Percentiles rank a stretch among this genome's conserved stretches.
These are phyloP conservation scores for Candida xyloterini DNA, from an alignment of 805 yeast species.

Conservation along the genomic window DNA sequence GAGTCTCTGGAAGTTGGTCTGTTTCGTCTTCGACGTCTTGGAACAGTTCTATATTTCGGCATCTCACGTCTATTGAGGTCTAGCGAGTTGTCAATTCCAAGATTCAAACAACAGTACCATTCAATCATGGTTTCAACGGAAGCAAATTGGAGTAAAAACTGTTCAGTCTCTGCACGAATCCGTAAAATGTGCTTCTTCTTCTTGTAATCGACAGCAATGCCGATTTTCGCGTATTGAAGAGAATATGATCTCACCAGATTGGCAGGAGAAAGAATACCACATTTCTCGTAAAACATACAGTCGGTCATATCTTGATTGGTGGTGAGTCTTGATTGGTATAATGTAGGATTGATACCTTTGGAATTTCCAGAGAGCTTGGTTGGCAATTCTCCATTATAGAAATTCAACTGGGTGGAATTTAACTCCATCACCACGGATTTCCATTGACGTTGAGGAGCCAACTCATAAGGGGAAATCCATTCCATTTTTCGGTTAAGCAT, in stretches of 20 bases:
- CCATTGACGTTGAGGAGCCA: slow-evolving; percentile 71
- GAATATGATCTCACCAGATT: slow-evolving; percentile 64
- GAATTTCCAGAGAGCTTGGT: slow-evolving; percentile 2
- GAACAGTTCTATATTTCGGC: slow-evolving; percentile 79
- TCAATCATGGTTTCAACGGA: slow-evolving; percentile 64
- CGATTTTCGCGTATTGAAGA: slow-evolving; percentile 78
- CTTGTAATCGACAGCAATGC: slow-evolving; percentile 81
- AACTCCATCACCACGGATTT: slow-evolving; percentile 62
- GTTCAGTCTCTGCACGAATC: slow-evolving; percentile 79
- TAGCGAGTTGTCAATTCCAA: slow-evolving; percentile 76
- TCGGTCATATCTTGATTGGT: slow-evolving; percentile 28
- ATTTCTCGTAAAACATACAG: slow-evolving; percentile 17
- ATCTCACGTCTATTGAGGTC: slow-evolving; percentile 69
- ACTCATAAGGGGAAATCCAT: slow-evolving; percentile 74
- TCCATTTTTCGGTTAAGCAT: slow-evolving; percentile 64
- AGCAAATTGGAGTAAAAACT: slow-evolving; percentile 64
- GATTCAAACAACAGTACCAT: slow-evolving; percentile 72
- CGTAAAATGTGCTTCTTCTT: slow-evolving; percentile 69
- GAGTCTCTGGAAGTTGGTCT: slow-evolving; percentile 25
- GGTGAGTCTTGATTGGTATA: slow-evolving; percentile 17
- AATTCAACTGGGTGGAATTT: slow-evolving; percentile 81
- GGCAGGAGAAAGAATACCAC: slow-evolving; percentile 29
- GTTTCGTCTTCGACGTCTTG: slow-evolving; percentile 59
- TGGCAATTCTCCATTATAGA: slow-evolving; percentile 45
- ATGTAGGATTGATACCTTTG: neutral